Percentiles rank a stretch among this genome's conserved stretches.
Conservation (phyloP, 495 filamentous ascomycete genomes). For the Lasiosphaeris hirsuta region DNA sequence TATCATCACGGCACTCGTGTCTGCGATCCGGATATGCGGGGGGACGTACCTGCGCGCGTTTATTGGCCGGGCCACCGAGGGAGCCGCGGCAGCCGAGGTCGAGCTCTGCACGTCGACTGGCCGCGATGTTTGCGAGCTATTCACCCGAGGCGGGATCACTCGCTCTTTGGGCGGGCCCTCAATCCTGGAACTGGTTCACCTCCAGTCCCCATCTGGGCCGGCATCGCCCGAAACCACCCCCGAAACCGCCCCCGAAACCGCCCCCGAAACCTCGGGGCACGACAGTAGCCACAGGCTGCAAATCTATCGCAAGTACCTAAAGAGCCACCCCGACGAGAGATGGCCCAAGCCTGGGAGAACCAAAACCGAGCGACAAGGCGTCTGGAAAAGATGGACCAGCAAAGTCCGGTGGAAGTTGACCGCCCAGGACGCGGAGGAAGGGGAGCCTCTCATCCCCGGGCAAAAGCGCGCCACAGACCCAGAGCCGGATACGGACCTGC, state of each 20-base stretch:
- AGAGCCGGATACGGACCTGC: background rate
- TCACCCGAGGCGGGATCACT: background rate
- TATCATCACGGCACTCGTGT: background rate
- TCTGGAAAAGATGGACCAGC: no score
- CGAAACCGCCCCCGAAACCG: no score
- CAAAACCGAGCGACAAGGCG: background rate
- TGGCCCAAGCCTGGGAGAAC: background rate
- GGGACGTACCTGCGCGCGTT: background rate
- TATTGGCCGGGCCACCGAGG: background rate
- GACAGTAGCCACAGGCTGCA: background rate
- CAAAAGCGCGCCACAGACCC: no score
- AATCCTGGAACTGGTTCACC: background rate
- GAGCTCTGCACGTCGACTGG: background rate
- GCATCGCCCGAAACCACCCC: no score
- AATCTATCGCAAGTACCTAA: background rate
- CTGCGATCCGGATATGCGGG: background rate
- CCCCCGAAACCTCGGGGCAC: no score
- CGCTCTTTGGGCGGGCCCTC: background rate
- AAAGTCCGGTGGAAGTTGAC: no score
- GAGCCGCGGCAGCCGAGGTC: background rate
- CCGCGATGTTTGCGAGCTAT: background rate
- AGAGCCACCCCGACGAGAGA: background rate
- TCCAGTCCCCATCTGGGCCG: no score
- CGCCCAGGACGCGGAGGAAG: no score
- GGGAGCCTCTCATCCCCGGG: no score